Evolutionary conservation across 768 basidiomycete genomes (phyloP), one percentile per base, ranked within the genome.

Genomic region (Glaciozyma martinii): DNA sequence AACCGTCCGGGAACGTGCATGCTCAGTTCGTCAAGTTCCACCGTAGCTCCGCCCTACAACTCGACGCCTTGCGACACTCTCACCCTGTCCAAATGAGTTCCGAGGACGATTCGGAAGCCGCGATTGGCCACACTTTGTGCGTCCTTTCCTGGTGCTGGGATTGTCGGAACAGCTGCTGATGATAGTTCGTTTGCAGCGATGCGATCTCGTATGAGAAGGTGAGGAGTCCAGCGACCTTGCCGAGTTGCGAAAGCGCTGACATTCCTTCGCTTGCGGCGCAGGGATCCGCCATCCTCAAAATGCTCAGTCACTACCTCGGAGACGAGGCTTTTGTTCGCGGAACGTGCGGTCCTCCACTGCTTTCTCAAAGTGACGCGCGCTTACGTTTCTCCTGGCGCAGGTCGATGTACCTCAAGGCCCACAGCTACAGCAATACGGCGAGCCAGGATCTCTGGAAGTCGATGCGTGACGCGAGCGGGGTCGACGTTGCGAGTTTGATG

Each of bases 381-480:
- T 55, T 12, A 55, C 29, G 19, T 19, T 0, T 37, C 23, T 5
- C 19, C 5, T 5, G 12, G 29, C 15, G 3, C 33, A 59, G 27
- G 77, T 92, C 58, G 84, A 85, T 72, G 62, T 97, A 98, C 78
- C 83, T 98, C 67, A 93, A 92, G 79, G 83, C 85, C 67, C 86
- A 89, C 70, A 78, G 91, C 12, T 97, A 87, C 75, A 84, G 81
- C 33, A 95, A 90, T 76, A 88, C 86, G 56, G 83, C 85, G 56
- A 93, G 90, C 6, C 82, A 80, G 50, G 88, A 97, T 73, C 81
- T 98, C 5, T 95, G 91, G 89, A 80, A 85, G 61, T 91, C 89
- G 33, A 89, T 97, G 61, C 80, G 82, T 56, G 80, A 82, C 68
- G 84, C 90, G 3, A 88, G 86, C 50, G 86, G 82, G 9, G 74